Percentiles rank a stretch among this genome's conserved stretches.
These are phyloP conservation scores for Claviceps sorghi DNA, from an alignment of 2,329 filamentous ascomycete species.

Conservation along the genomic window DNA sequence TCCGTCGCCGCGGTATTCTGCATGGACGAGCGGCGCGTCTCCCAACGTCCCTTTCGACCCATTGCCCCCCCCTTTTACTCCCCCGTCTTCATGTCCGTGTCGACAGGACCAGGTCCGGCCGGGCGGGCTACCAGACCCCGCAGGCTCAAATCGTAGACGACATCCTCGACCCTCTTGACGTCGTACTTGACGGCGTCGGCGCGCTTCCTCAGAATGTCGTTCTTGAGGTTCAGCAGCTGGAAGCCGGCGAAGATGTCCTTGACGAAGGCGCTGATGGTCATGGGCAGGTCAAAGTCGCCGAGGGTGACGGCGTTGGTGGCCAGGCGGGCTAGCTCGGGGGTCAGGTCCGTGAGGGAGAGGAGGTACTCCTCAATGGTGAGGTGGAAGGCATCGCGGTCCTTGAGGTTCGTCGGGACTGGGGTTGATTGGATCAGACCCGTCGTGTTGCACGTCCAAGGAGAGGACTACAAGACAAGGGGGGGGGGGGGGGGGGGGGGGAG, in stretches of 20 bases:
- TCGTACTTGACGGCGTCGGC: constrained; percentile 93
- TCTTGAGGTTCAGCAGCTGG: constrained; percentile 94
- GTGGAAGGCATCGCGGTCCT: constrained; percentile 81
- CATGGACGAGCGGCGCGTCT: background rate
- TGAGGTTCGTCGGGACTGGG: constrained; percentile 77
- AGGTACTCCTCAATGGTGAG: constrained; percentile 96
- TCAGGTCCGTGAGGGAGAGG: constrained; percentile 69
- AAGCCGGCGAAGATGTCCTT: constrained; percentile 94
- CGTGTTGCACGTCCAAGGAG: too few species aligned
- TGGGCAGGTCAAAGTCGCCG: constrained; percentile 71
- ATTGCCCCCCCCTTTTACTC: constrained; percentile 9
- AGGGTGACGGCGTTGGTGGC: constrained; percentile 85
- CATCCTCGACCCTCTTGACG: constrained; percentile 95
- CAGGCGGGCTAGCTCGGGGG: constrained; percentile 79
- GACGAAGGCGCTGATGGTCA: constrained; percentile 81
- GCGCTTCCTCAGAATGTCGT: constrained; percentile 74
- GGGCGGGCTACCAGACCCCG: constrained; percentile 57
- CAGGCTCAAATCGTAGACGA: constrained; percentile 88
- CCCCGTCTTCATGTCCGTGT: constrained; percentile 24
- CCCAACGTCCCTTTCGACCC: background rate
- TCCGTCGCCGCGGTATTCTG: too few species aligned
- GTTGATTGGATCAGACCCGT: background rate
- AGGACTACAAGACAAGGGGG: too few species aligned
- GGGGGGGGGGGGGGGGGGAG: too few species aligned
- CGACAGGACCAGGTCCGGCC: constrained; percentile 11